Evolutionary conservation across 176 grass and related monocot genomes (phyloP), one percentile per base, ranked within the genome.

Genomic region (Urochloa ruziziensis): DNA sequence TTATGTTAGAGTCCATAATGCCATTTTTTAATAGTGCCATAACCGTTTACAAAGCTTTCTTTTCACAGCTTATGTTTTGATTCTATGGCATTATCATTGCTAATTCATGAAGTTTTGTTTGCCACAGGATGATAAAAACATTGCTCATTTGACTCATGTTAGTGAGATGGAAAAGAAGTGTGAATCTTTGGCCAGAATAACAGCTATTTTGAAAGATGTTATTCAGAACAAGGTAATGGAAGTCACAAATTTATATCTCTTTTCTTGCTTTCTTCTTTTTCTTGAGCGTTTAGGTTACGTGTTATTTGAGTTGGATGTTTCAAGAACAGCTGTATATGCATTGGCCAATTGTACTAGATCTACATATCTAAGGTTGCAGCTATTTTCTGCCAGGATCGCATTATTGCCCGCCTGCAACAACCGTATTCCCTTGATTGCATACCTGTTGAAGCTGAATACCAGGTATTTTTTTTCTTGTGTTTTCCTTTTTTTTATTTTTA

Each of bases 91-190:
- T 30, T 52, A 21, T 40, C 40, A 42, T 83, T 6, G 14, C 43
- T 15, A 56, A 13, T 67, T 91, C 34, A 75, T 82, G 46, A 35
- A 80, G 2, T 78, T 86, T 74, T 47, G 8, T 85, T 80, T 79
- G 86, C 28, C 0, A 61, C 86, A 96, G 96, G 93, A 99, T 95
- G 96, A 99, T 89, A 96, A 96, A 88, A 99, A 96, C 60, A 88
- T 99, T 89, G 93, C 93, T 44, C 93, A 96, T 80, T 89, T 99
- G 75, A 99, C 91, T 48, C 96, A 99, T 85, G 96, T 99, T 70
- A 96, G 96, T 89, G 96, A 99, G 79, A 99, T 99, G 96, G 93
- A 99, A 84, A 99, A 96, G 64, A 99, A 99, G 60, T 99, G 93
- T 35, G 89, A 96, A 54, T 99, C 96, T 49, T 93, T 99, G 85